Evolutionary conservation across 1,284 basidiomycete genomes (phyloP), one percentile per base, ranked within the genome.

Genomic region (Pyrrhoderma noxium): DNA sequence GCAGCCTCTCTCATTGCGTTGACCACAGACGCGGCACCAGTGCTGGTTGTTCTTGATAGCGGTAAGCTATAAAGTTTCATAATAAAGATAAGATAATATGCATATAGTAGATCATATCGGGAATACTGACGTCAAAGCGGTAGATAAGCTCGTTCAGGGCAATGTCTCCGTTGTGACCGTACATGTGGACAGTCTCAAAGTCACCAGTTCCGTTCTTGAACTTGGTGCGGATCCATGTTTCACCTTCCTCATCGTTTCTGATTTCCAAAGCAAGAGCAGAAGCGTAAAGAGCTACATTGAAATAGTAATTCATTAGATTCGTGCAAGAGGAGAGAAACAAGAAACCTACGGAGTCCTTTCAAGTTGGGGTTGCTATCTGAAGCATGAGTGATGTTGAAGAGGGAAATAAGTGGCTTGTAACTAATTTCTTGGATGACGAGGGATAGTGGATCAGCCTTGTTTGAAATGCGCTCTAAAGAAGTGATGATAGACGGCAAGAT

Each of bases 371-470:
- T 68, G 21, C 74, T 67, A 56, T 77, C 70, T 56, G 67, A 59
- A 53, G 82, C 67, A 50, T 82, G 81, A 14, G 85, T 82, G 68
- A 89, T 79, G 65, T 85, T 79, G 78, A 91, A 85, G 64, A 93
- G 74, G 13, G 88, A 89, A 61, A 93, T 82, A 77, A 93, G 89
- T 14, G 90, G 85, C 67, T 93, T 90, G 73, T 93, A 93, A 58
- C 86, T 86, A 19, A 84, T 84, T 64, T 58, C 62, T 61, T 89
- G 74, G 54, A 87, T 69, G 57, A 90, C 68, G 63, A 83, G 73
- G 61, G 89, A 82, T 52, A 93, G 79, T 37, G 85, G 80, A 67
- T 88, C 82, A 51, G 76, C 80, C 60, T 83, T 79, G 74, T 85
- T 90, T 45, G 83, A 76, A 61, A 93, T 82, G 59, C 80, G 79